A percentile compares a stretch with the other conserved stretches of the same genome.
phyloP scores from a whole-genome alignment of 164 flowering plant species.

The Tetrastigma voinierianum region DNA sequence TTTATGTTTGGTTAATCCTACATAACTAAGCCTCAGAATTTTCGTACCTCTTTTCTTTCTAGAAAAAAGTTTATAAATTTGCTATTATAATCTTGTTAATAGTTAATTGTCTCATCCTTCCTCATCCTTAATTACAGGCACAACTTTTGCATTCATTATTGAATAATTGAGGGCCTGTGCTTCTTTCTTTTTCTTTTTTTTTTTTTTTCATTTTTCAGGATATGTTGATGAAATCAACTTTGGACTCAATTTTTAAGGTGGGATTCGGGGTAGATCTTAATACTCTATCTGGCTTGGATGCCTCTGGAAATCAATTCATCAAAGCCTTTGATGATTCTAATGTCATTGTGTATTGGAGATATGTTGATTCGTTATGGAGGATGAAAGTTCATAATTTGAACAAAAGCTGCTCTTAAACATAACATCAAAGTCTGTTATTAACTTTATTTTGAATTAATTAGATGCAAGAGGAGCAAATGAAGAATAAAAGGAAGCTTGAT shows the following conservation, averaged over 20 bases:
- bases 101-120: no score
- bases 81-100: no score
- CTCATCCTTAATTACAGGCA: no score
- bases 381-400: constrained; percentile 30
- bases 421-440: constrained; percentile 26
- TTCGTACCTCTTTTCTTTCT: no score
- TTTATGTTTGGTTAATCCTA: no score
- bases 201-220: constrained; percentile 27
- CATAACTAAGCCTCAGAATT: no score
- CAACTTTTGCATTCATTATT: no score
- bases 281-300: constrained; percentile 15
- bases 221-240: constrained; percentile 23
- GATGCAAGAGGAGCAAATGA: constrained; percentile 26
- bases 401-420: constrained; percentile 24
- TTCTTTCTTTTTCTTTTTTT: no score
- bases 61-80: no score
- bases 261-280: constrained; percentile 28
- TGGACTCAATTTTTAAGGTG: constrained; percentile 35
- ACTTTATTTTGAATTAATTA: constrained; percentile 27
- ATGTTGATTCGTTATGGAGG: constrained; percentile 28
- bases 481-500: constrained; percentile 11
- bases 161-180: no score
- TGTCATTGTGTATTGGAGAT: constrained; percentile 20
- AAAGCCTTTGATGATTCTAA: constrained; percentile 40
- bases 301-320: constrained; percentile 14